Percentiles rank a stretch among this genome's conserved stretches.
Conservation (phyloP, 805 yeast genomes). For the Kazachstania bromeliacearum region DNA sequence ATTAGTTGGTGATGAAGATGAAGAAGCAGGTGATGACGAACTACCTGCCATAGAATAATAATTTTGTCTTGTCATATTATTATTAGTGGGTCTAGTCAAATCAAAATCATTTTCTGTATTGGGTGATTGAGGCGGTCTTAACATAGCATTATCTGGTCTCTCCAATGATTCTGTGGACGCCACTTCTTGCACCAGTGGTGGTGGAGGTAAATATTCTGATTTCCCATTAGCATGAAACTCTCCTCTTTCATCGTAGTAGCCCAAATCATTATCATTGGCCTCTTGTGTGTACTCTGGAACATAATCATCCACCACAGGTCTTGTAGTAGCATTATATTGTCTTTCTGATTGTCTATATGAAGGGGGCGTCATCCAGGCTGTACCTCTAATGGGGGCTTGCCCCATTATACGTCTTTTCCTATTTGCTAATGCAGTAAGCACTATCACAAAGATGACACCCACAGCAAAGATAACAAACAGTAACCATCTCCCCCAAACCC, state of each 20-base stretch:
- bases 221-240: constrained; percentile 34
- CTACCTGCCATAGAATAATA: too few relatives aligned
- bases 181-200: constrained; percentile 36
- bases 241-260: constrained; percentile 63
- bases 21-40: too few relatives aligned
- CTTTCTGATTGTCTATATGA: constrained; percentile 57
- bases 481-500: constrained; percentile 49
- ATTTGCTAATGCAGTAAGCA: constrained; percentile 47
- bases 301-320: constrained; percentile 33
- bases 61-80: constrained; percentile 3
- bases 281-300: constrained; percentile 63
- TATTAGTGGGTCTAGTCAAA: constrained; percentile 12
- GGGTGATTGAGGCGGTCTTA: constrained; percentile 7
- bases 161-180: constrained; percentile 33
- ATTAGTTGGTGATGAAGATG: too few relatives aligned
- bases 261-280: constrained; percentile 67
- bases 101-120: constrained; percentile 17
- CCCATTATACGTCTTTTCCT: constrained; percentile 37
- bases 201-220: constrained; percentile 24
- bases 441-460: constrained; percentile 36
- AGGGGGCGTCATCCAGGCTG: constrained; percentile 85
- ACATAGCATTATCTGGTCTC: constrained; percentile 14
- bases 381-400: constrained; percentile 57
- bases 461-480: constrained; percentile 53
- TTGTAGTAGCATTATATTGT: constrained; percentile 33